Evolutionary conservation across 148 eudicot genomes (phyloP).

Genomic region (Amaranthus palmeri): DNA sequence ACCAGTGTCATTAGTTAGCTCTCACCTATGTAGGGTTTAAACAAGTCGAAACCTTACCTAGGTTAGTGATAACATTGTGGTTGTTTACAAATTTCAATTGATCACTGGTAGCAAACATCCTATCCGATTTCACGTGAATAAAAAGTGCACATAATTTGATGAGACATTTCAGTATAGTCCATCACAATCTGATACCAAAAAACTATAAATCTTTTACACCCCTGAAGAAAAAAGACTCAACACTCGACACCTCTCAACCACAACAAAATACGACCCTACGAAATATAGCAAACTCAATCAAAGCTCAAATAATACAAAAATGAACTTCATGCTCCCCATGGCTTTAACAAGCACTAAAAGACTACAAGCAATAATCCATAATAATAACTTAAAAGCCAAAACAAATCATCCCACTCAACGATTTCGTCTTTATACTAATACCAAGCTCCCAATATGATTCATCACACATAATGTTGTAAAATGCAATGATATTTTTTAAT

Average conservation of each 20-base stretch:
- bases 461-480: not conserved
- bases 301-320: not conserved
- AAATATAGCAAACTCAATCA: not conserved
- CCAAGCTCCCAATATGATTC: not conserved
- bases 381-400: not conserved
- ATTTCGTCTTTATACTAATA: not conserved
- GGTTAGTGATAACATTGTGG: too few species aligned
- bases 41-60: too few species aligned
- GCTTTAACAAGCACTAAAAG: not conserved
- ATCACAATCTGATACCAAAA: too few species aligned
- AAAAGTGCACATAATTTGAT: too few species aligned
- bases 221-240: not conserved
- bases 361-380: not conserved
- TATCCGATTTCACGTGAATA: too few species aligned
- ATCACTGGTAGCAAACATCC: too few species aligned
- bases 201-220: too few species aligned
- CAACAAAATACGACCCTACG: not conserved
- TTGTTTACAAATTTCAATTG: too few species aligned
- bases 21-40: too few species aligned
- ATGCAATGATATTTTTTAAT: not conserved
- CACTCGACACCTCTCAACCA: not conserved
- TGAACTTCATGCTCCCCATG: not conserved
- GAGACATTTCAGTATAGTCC: too few species aligned
- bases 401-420: not conserved
- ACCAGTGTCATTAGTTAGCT: too few species aligned